Percentiles rank a stretch among this genome's conserved stretches.
These are phyloP conservation scores for Penicillium malachiteum DNA, from an alignment of 495 filamentous ascomycete species.

Conservation along the genomic window DNA sequence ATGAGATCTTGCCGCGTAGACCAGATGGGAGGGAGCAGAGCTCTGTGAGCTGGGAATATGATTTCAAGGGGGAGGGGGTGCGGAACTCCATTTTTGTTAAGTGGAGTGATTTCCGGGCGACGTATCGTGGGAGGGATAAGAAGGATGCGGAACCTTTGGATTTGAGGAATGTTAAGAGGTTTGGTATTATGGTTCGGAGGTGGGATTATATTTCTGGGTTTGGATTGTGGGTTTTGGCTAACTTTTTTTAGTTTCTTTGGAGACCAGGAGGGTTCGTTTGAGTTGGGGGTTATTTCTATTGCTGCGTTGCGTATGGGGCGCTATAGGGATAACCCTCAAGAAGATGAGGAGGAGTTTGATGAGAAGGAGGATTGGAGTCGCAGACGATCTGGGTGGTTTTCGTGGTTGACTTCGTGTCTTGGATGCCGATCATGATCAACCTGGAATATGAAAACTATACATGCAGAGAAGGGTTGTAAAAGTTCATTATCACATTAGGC, in stretches of 20 bases:
- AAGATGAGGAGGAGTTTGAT: constrained; percentile 9
- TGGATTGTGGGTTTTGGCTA: too few relatives aligned
- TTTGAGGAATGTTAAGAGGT: constrained; percentile 55
- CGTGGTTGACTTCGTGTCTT: constrained; percentile 17
- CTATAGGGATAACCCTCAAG: constrained; percentile 20
- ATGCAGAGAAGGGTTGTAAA: too few relatives aligned
- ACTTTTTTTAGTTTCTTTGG: constrained; percentile 65
- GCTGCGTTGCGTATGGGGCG: constrained; percentile 32
- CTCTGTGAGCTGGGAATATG: constrained; percentile 52
- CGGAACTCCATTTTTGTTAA: constrained; percentile 41
- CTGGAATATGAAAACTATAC: neutral
- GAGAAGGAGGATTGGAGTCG: constrained; percentile 7
- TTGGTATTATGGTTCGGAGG: constrained; percentile 80
- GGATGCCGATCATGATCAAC: constrained; percentile 1
- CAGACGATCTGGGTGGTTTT: constrained; percentile 11
- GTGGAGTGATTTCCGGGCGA: constrained; percentile 65
- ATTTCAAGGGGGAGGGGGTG: constrained; percentile 21
- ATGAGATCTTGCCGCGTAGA: constrained; percentile 54
- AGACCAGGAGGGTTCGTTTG: constrained; percentile 67
- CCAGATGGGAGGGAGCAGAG: constrained; percentile 63
- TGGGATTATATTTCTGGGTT: constrained; percentile 30
- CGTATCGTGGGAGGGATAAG: constrained; percentile 66
- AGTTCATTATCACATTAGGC: too few relatives aligned
- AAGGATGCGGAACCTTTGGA: constrained; percentile 57
- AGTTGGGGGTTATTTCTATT: constrained; percentile 55